Evolutionary conservation across 23 red algal species (phyloP), one percentile per base, ranked within the genome.

Genomic region (Cyanidioschyzon merolae): DNA sequence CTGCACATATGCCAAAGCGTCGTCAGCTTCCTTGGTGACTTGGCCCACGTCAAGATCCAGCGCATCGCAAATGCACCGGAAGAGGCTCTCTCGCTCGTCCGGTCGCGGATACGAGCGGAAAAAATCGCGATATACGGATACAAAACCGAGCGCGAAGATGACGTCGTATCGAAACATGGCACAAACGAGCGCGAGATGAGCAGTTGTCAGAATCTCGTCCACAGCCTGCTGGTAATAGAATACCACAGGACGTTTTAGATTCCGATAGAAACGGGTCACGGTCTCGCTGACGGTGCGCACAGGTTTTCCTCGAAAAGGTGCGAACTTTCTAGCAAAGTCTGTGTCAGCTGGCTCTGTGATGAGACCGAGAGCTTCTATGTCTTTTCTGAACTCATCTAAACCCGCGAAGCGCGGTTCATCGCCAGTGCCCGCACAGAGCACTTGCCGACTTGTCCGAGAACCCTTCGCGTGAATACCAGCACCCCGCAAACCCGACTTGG

Each of bases 161-260:
- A 27, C 17, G 25, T 81, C 45, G 78, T 81, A 81, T 30, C 59
- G 40, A 40, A 81, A 81, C 1, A 39, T 37, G 2, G 16, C 57
- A 2, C 39, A 0, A 24, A 81, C 41, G 12, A 67, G 54, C 38
- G 37, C 78, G 0, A 81, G 32, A 31, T 81, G 78, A 2, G 78
- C 59, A 7, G 41, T 57, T 30, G 59, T 58, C 24, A 81, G 34
- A 40, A 81, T 31, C 25, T 81, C 78, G 35, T 81, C 58, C 21
- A 81, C 78, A 34, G 68, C 68, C 0, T 39, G n/a, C 1, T 58
- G 78, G 32, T 81, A 81, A 50, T 71, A 71, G 45, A 58, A 81
- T 41, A 71, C 58, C 7, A 81, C 41, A 17, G 78, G 78, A 21
- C 68, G 78, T 0, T n/a, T 39, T 17, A 81, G 41, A 21, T 18